These are phyloP conservation scores for Paecilomyces dactylethromorphus DNA, from an alignment of 2,329 filamentous ascomycete species.

Conservation along the genomic window DNA sequence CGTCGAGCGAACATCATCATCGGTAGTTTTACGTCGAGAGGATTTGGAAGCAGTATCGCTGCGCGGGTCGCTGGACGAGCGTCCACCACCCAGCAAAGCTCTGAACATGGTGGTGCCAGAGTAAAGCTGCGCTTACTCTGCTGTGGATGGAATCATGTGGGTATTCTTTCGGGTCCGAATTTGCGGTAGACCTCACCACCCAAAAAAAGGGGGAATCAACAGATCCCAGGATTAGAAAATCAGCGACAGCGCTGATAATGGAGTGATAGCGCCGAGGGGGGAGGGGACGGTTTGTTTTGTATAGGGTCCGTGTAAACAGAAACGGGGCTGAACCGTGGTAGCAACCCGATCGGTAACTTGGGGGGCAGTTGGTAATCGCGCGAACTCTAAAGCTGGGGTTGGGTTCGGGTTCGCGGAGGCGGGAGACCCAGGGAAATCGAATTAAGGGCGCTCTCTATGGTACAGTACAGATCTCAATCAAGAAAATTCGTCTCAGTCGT, in stretches of 20 bases:
- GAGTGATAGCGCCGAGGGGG: neutral
- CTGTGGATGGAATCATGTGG: neutral
- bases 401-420: neutral
- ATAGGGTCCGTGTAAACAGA: neutral
- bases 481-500: neutral
- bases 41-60: conserved; percentile 26
- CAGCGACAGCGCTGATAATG: neutral
- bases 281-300: no score
- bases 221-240: neutral
- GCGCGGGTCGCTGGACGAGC: conserved; percentile 11
- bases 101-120: conserved; percentile 30
- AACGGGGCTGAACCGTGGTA: neutral
- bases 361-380: neutral
- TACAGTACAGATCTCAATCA: neutral
- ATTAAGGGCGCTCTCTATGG: no score
- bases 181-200: neutral
- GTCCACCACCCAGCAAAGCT: conserved; percentile 29
- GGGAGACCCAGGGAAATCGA: no score
- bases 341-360: neutral
- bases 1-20: conserved; percentile 8
- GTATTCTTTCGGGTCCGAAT: neutral
- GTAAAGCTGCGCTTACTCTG: neutral
- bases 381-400: neutral
- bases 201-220: neutral
- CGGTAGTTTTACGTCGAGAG: conserved; percentile 22